Conservation (phyloP, 1,139 yeast genomes). For the Zygosaccharomyces sapae region DNA sequence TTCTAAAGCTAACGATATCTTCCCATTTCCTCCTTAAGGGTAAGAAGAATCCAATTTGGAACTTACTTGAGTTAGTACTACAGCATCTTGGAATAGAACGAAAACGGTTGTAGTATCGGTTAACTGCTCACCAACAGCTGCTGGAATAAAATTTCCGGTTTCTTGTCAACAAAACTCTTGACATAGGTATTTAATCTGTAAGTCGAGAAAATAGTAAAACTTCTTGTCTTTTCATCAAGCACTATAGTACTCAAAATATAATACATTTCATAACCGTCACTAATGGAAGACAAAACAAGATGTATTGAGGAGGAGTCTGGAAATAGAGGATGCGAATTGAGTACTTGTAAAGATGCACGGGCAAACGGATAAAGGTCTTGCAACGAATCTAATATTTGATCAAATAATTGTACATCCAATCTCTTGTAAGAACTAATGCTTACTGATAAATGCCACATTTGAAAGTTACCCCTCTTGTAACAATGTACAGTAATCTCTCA, state of each 20-base stretch:
- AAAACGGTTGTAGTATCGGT: slow-evolving; percentile 58
- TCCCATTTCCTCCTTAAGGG: slow-evolving; percentile 64
- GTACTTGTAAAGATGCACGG: slow-evolving; percentile 41
- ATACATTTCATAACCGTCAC: slow-evolving; percentile 33
- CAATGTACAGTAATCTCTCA: slow-evolving; percentile 42
- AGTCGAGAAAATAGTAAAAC: slow-evolving; percentile 58
- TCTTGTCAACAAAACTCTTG: slow-evolving; percentile 29
- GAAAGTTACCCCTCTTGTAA: slow-evolving; percentile 44
- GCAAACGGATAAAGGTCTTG: slow-evolving; percentile 44
- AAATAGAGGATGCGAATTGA: slow-evolving; percentile 48
- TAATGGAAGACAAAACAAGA: slow-evolving; percentile 46
- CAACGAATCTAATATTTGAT: slow-evolving; percentile 39
- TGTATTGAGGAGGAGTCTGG: slow-evolving; percentile 40
- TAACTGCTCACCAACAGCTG: slow-evolving; percentile 18
- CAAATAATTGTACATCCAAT: slow-evolving; percentile 38
- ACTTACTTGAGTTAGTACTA: slow-evolving; percentile 62
- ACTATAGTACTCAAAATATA: slow-evolving; percentile 53
- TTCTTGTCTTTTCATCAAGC: slow-evolving; percentile 47
- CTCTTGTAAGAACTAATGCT: slow-evolving; percentile 41
- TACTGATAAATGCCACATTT: slow-evolving; percentile 47
- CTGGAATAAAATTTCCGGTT: slow-evolving; percentile 58
- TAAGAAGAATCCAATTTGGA: slow-evolving; percentile 44
- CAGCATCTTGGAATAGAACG: slow-evolving; percentile 55
- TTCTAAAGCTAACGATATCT: slow-evolving; percentile 58
- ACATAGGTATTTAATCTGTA: slow-evolving; percentile 49